Base-by-base conservation (phyloP, 1,139 yeast species). In the Pneumocystis wakefieldiae region DNA sequence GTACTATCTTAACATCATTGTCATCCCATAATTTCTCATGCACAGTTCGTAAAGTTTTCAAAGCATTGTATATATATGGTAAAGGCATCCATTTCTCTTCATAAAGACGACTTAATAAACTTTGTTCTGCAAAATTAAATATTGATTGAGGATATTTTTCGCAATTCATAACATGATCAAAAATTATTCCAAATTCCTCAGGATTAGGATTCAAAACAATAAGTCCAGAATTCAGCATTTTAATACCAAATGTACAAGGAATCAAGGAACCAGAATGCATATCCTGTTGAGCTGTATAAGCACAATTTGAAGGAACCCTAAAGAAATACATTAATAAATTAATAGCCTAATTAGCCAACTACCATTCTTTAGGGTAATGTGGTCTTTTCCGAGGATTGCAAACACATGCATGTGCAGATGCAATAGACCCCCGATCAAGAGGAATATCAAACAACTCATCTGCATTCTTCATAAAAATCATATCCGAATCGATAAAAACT, bases 331-430 rank as follows among this genome's bases (percentile, higher is more conserved):
- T 48, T 7, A 48, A 8, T 24, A 24, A 8, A 48, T n/a, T n/a
- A 48, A 8, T 24, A 48, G n/a, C 15, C 2, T 48, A 48, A 24
- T 24, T 2, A 2, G 6, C 17, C 2, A 24, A 2, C n/a, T 24
- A 24, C 55, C 85, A 81, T 66, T 78, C 74, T 61, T 68, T 66
- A n/a, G 85, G 85, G 67, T 81, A 81, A 67, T 81, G 83, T 1
- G 76, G 68, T 66, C 77, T 76, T 35, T 75, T 70, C 70, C 77
- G 74, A 2, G 85, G 85, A 67, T 81, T 81, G 71, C 85, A 81
- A 28, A 80, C 82, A 70, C 85, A 81, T 1, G 84, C 84, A 67
- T 81, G 82, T n/a, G 80, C 71, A 0, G 84, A 83, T 0, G 83
- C 85, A 72, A 81, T 81, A 1, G 75, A 76, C 4, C 68, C 65